phyloP scores from a whole-genome alignment of 345 rosid species.

The Dovyalis caffra region DNA sequence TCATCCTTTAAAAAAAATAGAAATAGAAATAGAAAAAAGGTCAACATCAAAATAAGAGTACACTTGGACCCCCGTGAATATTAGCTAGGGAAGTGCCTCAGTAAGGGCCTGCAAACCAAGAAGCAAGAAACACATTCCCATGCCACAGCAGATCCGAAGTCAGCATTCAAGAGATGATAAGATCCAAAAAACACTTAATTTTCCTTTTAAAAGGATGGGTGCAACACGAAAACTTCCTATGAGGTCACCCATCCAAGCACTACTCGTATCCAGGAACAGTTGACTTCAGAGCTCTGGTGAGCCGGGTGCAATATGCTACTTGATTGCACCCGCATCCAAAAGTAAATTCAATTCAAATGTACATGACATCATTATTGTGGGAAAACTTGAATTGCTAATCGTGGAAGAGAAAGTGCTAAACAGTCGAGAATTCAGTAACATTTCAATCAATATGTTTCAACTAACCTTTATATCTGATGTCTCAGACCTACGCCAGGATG shows the following conservation, averaged over 20 bases:
- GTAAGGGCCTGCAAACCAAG: neutral
- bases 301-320: neutral
- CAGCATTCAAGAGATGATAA: too few species aligned
- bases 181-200: too few species aligned
- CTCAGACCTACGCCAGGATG: constrained; percentile 75
- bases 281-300: neutral
- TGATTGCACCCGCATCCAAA: neutral
- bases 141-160: too few species aligned
- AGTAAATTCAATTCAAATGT: neutral
- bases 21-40: too few species aligned
- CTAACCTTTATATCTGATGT: constrained; percentile 83
- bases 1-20: too few species aligned
- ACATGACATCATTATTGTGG: neutral
- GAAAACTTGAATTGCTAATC: neutral
- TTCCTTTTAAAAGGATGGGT: too few species aligned
- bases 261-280: too few species aligned
- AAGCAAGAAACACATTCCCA: neutral
- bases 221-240: too few species aligned
- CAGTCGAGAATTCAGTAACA: neutral
- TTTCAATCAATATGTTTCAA: constrained; percentile 11
- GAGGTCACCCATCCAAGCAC: too few species aligned
- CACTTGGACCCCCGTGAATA: neutral
- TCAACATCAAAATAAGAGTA: neutral
- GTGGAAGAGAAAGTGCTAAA: neutral
- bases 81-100: neutral